Evolutionary conservation across 768 basidiomycete species (phyloP), one percentile per base, ranked within the genome.

Genomic region (Collybiopsis confluens): DNA sequence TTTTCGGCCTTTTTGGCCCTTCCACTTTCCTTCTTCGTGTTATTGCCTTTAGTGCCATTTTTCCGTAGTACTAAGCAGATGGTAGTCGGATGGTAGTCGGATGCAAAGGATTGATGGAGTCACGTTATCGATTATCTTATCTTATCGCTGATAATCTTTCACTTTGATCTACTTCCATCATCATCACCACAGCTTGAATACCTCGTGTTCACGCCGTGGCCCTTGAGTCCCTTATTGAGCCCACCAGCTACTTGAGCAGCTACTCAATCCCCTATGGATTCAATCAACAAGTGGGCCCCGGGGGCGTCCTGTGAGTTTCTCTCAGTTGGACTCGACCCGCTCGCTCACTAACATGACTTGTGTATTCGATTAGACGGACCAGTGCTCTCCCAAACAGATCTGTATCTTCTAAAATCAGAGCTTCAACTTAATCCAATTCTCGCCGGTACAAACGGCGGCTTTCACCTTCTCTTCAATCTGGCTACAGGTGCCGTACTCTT

Each of bases 1-100:
- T 92, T 94, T 64, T 94, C 90, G 23, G 90, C 90, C 68, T 97
- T 97, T 72, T 92, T 94, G 1, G 93, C 88, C 51, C 89, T 71
- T 3, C 94, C 93, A 40, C 82, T 71, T 69, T 96, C 94, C 68
- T 96, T 96, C 84, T 96, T 97, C 54, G 90, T 76, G 75, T 93
- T 96, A 61, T 79, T 83, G 57, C 86, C 89, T 69, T 91, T 92
- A 1, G 93, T 45, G 94, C 70, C 94, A 95, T 94, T 24, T 48
- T 65, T 35, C 1, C 18, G n/a, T n/a, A n/a, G n/a, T n/a, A n/a
- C n/a, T n/a, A n/a, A n/a, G n/a, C n/a, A n/a, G n/a, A n/a, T n/a
- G n/a, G n/a, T n/a, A n/a, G n/a, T n/a, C n/a, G n/a, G n/a, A n/a
- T n/a, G n/a, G n/a, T n/a, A n/a, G n/a, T n/a, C n/a, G n/a, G n/a